These are phyloP conservation scores for Chloranthus sessilifolius DNA, from an alignment of 164 flowering plant genomes.

Conservation along the genomic window DNA sequence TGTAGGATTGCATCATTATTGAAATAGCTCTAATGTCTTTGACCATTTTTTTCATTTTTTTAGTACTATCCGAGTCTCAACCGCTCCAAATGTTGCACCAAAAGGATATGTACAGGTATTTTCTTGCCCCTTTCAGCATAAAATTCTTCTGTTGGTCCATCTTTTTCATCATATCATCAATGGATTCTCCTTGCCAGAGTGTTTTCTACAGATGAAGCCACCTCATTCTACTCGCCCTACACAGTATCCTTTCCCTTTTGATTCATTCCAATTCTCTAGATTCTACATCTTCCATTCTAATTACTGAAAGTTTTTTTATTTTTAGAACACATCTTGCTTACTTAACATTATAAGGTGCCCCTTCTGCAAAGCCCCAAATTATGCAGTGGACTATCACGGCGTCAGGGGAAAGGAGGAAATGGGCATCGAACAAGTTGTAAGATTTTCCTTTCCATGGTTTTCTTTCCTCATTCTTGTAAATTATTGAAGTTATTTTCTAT, in stretches of 20 bases:
- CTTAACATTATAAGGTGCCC: conserved; percentile 80
- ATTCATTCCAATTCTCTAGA: neutral
- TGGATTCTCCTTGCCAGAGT: conserved; percentile 44
- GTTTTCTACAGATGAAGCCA: conserved; percentile 95
- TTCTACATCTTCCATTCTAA: neutral
- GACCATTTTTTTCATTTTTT: conserved; percentile 3
- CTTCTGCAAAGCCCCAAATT: conserved; percentile 88
- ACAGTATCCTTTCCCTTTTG: conserved; percentile 70
- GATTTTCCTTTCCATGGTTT: conserved; percentile 14
- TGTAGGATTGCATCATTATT: no score
- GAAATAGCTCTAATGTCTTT: neutral
- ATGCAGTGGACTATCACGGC: conserved; percentile 96
- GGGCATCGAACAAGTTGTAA: conserved; percentile 90
- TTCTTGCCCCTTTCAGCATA: neutral
- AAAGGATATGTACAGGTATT: conserved; percentile 97
- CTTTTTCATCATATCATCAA: neutral
- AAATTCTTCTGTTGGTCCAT: neutral
- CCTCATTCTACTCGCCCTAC: conserved; percentile 94
- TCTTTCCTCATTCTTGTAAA: neutral
- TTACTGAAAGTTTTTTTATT: neutral
- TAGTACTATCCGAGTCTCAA: conserved; percentile 96
- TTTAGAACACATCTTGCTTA: conserved; percentile 5
- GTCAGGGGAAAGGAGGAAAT: conserved; percentile 86
- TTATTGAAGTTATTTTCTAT: conserved; percentile 1
- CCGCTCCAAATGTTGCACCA: conserved; percentile 92